Evolutionary conservation across 768 basidiomycete genomes (phyloP).

Genomic region (Xerocomus spinulosus): DNA sequence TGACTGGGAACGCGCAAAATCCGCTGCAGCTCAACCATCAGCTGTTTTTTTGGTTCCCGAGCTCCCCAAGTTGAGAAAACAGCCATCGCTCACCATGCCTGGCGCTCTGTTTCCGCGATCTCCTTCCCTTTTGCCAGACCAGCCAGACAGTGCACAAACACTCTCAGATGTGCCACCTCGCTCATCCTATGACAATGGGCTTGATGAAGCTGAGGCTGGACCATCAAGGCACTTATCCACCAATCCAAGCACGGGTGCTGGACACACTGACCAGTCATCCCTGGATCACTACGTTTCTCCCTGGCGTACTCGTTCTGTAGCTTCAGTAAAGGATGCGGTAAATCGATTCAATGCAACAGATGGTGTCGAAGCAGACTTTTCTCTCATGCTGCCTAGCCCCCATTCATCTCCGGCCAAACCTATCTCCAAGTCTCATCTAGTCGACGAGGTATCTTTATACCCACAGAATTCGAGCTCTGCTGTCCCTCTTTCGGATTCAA

Average conservation of each 20-base stretch:
- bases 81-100: conserved; percentile 64
- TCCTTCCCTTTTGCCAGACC: conserved; percentile 52
- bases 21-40: conserved; percentile 13
- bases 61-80: conserved; percentile 28
- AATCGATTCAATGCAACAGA: conserved; percentile 42
- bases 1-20: conserved; percentile 19
- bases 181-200: background rate
- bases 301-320: conserved; percentile 31
- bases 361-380: conserved; percentile 45
- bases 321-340: conserved; percentile 49
- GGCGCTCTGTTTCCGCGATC: conserved; percentile 75
- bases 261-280: background rate
- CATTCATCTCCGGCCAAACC: conserved; percentile 31
- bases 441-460: conserved; percentile 13
- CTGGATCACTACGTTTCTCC: conserved; percentile 24
- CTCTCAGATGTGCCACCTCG: background rate
- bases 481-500: conserved; percentile 10
- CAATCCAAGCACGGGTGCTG: background rate
- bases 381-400: conserved; percentile 47
- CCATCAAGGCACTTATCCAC: conserved; percentile 11
- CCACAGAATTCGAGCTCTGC: background rate
- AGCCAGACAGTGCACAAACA: conserved; percentile 4
- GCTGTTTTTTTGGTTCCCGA: conserved; percentile 24
- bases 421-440: conserved; percentile 23
- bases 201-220: conserved; percentile 11